phyloP scores from a whole-genome alignment of 2,329 filamentous ascomycete genomes.

The Akanthomyces muscarius region DNA sequence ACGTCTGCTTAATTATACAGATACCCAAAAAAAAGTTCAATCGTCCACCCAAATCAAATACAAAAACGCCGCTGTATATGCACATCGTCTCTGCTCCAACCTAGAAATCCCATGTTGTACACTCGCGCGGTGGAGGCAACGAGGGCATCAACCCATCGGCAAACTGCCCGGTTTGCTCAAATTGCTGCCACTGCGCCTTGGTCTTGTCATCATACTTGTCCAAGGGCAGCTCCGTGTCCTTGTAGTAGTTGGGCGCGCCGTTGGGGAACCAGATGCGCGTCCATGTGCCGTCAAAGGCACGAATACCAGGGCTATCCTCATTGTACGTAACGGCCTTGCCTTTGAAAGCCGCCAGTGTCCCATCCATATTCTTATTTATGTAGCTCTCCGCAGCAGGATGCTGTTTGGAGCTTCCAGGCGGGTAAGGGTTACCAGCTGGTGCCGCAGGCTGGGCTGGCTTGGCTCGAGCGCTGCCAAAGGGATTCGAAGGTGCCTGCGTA shows the following conservation, averaged over 20 bases:
- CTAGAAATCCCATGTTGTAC: conserved; percentile 69
- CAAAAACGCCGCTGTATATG: conserved; percentile 1
- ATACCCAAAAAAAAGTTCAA: background rate
- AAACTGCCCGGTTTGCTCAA: conserved; percentile 64
- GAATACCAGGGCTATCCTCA: conserved; percentile 46
- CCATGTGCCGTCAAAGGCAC: conserved; percentile 51
- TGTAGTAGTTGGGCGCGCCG: conserved; percentile 61
- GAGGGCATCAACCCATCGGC: conserved; percentile 68
- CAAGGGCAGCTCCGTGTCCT: conserved; percentile 57
- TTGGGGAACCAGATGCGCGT: conserved; percentile 69
- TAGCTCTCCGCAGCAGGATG: conserved; percentile 45
- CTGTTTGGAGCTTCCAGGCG: conserved; percentile 39
- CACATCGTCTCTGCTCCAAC: background rate
- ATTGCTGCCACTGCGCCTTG: conserved; percentile 59
- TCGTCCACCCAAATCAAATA: background rate
- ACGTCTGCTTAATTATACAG: background rate
- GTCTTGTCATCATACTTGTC: conserved; percentile 57
- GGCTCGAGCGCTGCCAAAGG: conserved; percentile 21
- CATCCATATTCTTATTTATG: conserved; percentile 38
- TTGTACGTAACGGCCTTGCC: conserved; percentile 57
- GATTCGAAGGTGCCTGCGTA: conserved; percentile 21
- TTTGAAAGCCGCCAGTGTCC: conserved; percentile 56
- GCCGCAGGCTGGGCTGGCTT: conserved; percentile 16
- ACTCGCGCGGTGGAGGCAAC: conserved; percentile 73
- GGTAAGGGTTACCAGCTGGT: conserved; percentile 36